Evolutionary conservation across 805 yeast species (phyloP).

Genomic region (Candida tibetensis): DNA sequence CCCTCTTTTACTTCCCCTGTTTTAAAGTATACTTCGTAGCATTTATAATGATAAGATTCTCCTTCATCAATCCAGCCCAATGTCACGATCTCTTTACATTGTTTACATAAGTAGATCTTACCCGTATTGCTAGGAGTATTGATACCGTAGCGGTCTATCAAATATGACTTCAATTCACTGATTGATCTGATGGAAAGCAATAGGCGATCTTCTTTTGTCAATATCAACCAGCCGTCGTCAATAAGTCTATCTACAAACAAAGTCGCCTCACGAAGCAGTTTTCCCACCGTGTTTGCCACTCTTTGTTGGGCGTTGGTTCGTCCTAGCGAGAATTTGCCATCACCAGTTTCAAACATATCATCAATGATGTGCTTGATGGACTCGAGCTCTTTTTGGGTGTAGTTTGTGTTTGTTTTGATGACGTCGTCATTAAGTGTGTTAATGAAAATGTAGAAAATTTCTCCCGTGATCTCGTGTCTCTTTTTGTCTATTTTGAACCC

Average conservation of each 20-base stretch:
- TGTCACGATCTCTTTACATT: conserved; percentile 54
- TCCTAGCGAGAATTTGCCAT: conserved; percentile 32
- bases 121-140: conserved; percentile 24
- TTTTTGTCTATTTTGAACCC: conserved; percentile 44
- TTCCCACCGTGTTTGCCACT: conserved; percentile 22
- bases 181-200: conserved; percentile 41
- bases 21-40: conserved; percentile 36
- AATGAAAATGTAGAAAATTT: conserved; percentile 34
- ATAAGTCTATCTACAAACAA: conserved; percentile 38
- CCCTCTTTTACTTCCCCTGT: background rate
- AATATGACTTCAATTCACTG: conserved; percentile 46
- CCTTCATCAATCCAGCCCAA: conserved; percentile 43
- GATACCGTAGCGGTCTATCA: conserved; percentile 43
- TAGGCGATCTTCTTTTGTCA: conserved; percentile 29
- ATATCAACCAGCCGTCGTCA: conserved; percentile 54
- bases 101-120: conserved; percentile 43
- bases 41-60: conserved; percentile 44
- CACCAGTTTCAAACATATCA: conserved; percentile 40
- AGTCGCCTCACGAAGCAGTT: conserved; percentile 37
- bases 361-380: conserved; percentile 47
- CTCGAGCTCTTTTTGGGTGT: conserved; percentile 38
- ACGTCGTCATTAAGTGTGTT: conserved; percentile 40
- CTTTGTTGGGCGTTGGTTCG: conserved; percentile 34
- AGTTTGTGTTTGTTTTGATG: conserved; percentile 37
- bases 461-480: conserved; percentile 34